Evolutionary conservation across 352 stramenopile genomes (phyloP), one percentile per base, ranked within the genome.

Genomic region (Pythium utonaiense): DNA sequence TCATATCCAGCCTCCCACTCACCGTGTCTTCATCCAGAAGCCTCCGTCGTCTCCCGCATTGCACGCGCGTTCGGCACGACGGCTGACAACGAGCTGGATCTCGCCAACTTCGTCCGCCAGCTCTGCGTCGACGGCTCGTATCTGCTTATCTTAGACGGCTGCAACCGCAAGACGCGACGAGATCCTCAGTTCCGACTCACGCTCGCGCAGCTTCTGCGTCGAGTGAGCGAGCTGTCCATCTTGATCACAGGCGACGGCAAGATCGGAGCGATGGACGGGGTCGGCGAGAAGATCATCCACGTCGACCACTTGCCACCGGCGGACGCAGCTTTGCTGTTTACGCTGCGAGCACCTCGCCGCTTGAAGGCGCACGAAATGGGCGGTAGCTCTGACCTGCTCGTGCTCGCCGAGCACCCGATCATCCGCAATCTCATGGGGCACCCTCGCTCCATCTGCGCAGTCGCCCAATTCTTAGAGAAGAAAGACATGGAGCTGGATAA

Each of bases 401-500:
- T 67, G 14, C 87, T 93, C 62, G 70, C 78, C 3, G 72, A 87
- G 22, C 77, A 90, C 44, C 73, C 79, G 3, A 77, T 93, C 56
- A 79, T 93, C 38, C 77, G 82, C 14, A 77, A 64, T 14, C 42
- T 93, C 28, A 69, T 64, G 53, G 81, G 83, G 0, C 83, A 93
- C 41, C 81, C 83, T 6, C 68, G 78, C 16, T 86, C 76, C 17
- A 93, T 93, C 34, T 93, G 83, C 50, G 83, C 79, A 21, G 82
- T 93, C 6, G 83, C 83, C 9, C 83, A 93, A 55, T 90, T 93
- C 19, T 59, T 93, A 57, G 81, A 93, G 61, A 83, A 79, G 38
- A 90, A 89, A 52, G 83, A 93, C 57, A 88, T 93, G 78, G 77
- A 91, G 38, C 62, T 89, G n/a, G 83, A 93, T 44, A 78, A 91